Evolutionary conservation across 202 grass and related monocot genomes (phyloP), one percentile per base, ranked within the genome.

Genomic region (Hordeum pubiflorum): DNA sequence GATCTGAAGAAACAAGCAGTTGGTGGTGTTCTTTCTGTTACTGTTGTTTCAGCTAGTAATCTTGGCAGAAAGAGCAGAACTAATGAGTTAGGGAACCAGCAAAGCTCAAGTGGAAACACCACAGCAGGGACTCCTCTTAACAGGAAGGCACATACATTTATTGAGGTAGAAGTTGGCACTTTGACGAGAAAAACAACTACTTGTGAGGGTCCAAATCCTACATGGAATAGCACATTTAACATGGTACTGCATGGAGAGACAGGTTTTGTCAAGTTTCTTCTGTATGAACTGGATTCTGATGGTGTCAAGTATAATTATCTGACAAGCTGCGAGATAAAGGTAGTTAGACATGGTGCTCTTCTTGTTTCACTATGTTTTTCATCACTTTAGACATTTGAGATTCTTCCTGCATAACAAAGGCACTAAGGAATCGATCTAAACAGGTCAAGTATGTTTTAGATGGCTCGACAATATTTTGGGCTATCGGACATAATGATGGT

Each of bases 391-490:
- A 65, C 37, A 72, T 41, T 69, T 90, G 23, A 81, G 50, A 60
- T 37, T 90, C 38, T 72, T 81, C 46, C 23, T 8, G 52, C 55
- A 79, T 82, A 72, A 56, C 21, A 60, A 83, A n/a, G 20, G 34
- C 8, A 82, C 74, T 89, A 82, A 84, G 58, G 23, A 71, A 78
- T 6, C 43, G 54, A 82, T 84, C 58, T 88, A 71, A 80, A 77
- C 89, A 99, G 96, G 78, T 99, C 82, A 99, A 91, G 78, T 96
- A 99, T 90, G 89, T 95, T 32, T 71, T 56, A 75, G 96, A 99
- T 85, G 90, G 90, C 85, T 99, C 96, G 24, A 93, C 96, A 26
- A 85, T 90, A 86, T 96, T 99, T 80, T 96, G 96, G 96, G 96
- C 90, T 58, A 91, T 96, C 81, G 89, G 92, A 32, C 81, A 89